A percentile compares a stretch with the other conserved stretches of the same genome.
Conservation (phyloP, 2,329 filamentous ascomycete species). For the Aspergillus costaricaensis region DNA sequence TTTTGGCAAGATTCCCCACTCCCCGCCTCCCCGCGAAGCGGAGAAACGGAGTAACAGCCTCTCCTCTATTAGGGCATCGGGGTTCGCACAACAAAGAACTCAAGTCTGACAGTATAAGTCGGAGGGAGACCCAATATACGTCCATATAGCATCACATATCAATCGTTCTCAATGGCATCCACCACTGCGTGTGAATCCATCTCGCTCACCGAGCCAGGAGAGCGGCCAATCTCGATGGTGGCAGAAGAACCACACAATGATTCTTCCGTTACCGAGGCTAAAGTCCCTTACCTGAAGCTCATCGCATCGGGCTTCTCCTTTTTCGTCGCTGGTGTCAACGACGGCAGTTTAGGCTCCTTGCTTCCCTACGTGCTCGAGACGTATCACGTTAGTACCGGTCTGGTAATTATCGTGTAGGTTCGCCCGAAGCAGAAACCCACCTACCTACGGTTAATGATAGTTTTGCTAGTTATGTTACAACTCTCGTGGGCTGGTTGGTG, state of each 20-base stretch:
- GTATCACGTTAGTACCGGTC: conserved; percentile 56
- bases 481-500: conserved; percentile 62
- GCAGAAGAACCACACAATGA: neutral
- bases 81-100: too few relatives aligned
- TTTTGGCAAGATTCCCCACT: neutral
- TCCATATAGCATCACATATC: too few relatives aligned
- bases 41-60: neutral
- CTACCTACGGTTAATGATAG: neutral
- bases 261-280: neutral
- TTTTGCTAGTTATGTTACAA: conserved; percentile 52
- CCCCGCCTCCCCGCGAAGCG: neutral
- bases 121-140: too few relatives aligned
- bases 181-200: neutral
- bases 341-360: conserved; percentile 64
- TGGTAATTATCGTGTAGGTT: conserved; percentile 54
- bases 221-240: neutral
- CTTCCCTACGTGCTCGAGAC: conserved; percentile 63
- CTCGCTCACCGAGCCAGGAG: neutral
- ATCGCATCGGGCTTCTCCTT: conserved; percentile 62
- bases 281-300: conserved; percentile 47
- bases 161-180: neutral
- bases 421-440: neutral
- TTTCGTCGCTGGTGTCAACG: conserved; percentile 66
- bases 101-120: too few relatives aligned
- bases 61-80: neutral